Percentiles rank a stretch among this genome's conserved stretches.
These are phyloP conservation scores for Arthrobotrys sinensis DNA, from an alignment of 2,329 filamentous ascomycete species.

Conservation along the genomic window DNA sequence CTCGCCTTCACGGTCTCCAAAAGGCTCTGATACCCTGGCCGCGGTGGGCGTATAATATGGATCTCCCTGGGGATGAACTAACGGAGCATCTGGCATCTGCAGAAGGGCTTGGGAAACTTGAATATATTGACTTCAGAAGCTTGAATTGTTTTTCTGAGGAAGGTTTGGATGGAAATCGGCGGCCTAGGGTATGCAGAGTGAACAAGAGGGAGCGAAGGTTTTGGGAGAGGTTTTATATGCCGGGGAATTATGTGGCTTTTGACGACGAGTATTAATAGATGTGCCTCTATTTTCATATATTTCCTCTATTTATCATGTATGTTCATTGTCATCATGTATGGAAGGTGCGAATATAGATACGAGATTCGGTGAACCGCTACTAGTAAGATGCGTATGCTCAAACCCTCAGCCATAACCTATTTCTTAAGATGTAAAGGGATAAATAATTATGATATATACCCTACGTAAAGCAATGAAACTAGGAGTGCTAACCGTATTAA, in stretches of 20 bases:
- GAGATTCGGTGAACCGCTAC: no score
- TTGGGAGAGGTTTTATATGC: constrained; percentile 18
- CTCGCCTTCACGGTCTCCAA: neutral
- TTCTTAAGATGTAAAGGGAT: no score
- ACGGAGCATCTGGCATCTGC: neutral
- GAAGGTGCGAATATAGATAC: no score
- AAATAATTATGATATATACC: no score
- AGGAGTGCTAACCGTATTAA: no score
- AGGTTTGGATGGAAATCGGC: constrained; percentile 11
- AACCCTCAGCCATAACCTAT: no score
- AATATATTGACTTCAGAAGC: constrained; percentile 14
- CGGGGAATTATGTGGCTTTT: constrained; percentile 10
- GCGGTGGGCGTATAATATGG: constrained; percentile 23
- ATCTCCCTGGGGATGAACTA: constrained; percentile 5
- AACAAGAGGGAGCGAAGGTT: constrained; percentile 14
- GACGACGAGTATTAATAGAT: constrained; percentile 1
- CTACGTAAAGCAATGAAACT: no score
- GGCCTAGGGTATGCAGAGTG: constrained; percentile 20
- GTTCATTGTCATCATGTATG: neutral
- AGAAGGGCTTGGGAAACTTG: constrained; percentile 13
- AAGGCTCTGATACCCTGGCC: constrained; percentile 18
- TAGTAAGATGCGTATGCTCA: no score
- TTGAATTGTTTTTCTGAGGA: constrained; percentile 29
- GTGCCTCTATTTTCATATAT: neutral
- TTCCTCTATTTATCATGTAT: neutral